phyloP scores from a whole-genome alignment of 176 grass and related monocot species.

The Dendrocalamus sinicus region DNA sequence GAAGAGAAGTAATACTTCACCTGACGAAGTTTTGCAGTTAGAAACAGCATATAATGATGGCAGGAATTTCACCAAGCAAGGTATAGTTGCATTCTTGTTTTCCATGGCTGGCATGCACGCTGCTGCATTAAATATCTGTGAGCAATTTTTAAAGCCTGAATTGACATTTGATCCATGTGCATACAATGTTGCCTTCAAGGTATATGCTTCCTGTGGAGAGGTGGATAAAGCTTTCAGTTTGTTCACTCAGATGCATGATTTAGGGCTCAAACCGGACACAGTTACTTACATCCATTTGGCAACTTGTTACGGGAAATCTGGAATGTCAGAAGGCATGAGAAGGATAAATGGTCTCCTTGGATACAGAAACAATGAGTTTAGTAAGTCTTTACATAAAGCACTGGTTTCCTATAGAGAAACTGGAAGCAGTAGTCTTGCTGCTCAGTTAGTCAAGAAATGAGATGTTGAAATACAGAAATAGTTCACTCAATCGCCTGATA shows the following conservation, averaged over 20 bases:
- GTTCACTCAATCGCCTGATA: neutral
- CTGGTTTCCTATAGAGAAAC: slow-evolving; percentile 43
- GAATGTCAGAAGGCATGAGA: slow-evolving; percentile 55
- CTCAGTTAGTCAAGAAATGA: slow-evolving; percentile 63
- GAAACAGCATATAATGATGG: slow-evolving; percentile 61
- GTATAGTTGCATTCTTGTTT: slow-evolving; percentile 63
- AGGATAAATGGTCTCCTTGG: slow-evolving; percentile 55
- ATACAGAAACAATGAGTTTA: slow-evolving; percentile 45
- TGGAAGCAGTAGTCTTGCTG: slow-evolving; percentile 51
- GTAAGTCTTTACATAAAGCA: slow-evolving; percentile 45
- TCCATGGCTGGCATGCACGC: slow-evolving; percentile 56
- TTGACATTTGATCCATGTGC: slow-evolving; percentile 49
- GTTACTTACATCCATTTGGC: slow-evolving; percentile 57
- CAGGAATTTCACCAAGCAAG: slow-evolving; percentile 47
- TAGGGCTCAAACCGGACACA: slow-evolving; percentile 54
- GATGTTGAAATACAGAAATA: slow-evolving; percentile 17
- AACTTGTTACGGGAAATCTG: slow-evolving; percentile 52
- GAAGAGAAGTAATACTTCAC: slow-evolving; percentile 51
- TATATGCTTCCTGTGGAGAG: slow-evolving; percentile 57
- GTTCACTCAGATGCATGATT: slow-evolving; percentile 63
- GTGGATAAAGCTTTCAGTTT: slow-evolving; percentile 68
- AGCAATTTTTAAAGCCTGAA: slow-evolving; percentile 45
- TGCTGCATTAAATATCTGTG: slow-evolving; percentile 58
- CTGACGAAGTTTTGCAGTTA: slow-evolving; percentile 55
- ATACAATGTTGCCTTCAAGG: slow-evolving; percentile 71